These are phyloP conservation scores for Lobulomyces angularis DNA, from an alignment of 192 early-diverging fungal genomes.

Conservation along the genomic window DNA sequence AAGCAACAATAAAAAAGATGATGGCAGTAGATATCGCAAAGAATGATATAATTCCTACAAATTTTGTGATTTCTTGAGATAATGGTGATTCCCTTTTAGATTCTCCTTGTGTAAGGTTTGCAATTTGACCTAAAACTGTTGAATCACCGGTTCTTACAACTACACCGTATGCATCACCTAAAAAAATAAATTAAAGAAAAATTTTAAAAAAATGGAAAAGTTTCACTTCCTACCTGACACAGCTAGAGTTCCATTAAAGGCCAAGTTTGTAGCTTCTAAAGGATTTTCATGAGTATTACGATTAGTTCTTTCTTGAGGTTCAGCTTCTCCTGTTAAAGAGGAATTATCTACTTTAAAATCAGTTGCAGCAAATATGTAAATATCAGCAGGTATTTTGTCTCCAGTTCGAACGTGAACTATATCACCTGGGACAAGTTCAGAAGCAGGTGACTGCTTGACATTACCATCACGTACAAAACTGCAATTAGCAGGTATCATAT, in stretches of 20 bases:
- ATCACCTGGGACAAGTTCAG: constrained; percentile 73
- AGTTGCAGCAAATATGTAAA: constrained; percentile 59
- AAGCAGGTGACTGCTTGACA: constrained; percentile 51
- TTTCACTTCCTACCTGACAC: constrained; percentile 22
- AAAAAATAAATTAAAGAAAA: too few species aligned
- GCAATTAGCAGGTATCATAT: constrained; percentile 79
- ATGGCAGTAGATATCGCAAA: constrained; percentile 64
- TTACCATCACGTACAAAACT: constrained; percentile 67
- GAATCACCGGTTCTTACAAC: constrained; percentile 86
- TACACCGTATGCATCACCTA: constrained; percentile 79
- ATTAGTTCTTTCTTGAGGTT: constrained; percentile 69
- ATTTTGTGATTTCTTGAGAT: constrained; percentile 54
- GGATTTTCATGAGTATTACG: constrained; percentile 64
- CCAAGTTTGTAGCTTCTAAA: constrained; percentile 84
- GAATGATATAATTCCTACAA: constrained; percentile 70
- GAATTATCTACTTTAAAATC: constrained; percentile 98
- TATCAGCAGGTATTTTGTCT: constrained; percentile 90
- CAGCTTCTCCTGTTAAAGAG: constrained; percentile 87
- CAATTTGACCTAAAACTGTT: constrained; percentile 94
- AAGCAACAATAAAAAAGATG: constrained; percentile 71
- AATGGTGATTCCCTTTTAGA: constrained; percentile 62
- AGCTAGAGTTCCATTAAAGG: constrained; percentile 79
- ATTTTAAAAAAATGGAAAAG: constrained; percentile 9
- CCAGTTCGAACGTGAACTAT: constrained; percentile 80
- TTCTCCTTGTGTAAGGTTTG: constrained; percentile 69